Base-by-base conservation (phyloP, 2,329 filamentous ascomycete genomes). In the Teratosphaeria nubilosa region DNA sequence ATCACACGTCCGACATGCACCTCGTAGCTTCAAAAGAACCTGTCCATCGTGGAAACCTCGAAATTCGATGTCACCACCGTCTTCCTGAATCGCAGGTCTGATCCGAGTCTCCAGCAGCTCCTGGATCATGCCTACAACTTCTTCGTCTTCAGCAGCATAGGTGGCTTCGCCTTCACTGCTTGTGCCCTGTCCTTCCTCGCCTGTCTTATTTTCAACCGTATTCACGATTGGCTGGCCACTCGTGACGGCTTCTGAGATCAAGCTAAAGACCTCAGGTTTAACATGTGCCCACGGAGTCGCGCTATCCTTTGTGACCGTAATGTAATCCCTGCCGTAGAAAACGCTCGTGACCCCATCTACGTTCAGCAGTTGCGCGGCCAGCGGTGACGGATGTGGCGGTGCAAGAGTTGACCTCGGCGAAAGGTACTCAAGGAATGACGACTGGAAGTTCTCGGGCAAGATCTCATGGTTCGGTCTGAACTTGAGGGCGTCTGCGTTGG, bases 51-150 rank as follows among this genome's bases (percentile, higher is more conserved):
- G 82, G 68, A 97, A 97, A 0, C 92, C 92, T 20, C 89, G 81
- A 72, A 92, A 95, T 73, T 99, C 94, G 69, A 99, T 97, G 72
- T 99, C 94, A 52, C 94, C 94, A 53, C 94, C 94, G 66, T 99
- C 94, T 72, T 97, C 94, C 73, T 97, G 94, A 62, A 99, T 99
- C 0, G 92, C 89, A 0, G 94, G 94, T 51, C 94, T 82, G 69
- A 99, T 96, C 62, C 94, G 82, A 27, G 94, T 99, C 75, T 99
- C 94, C 37, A 99, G 80, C 32, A 99, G 78, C 76, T 99, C 94
- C 77, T 97, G 96, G 76, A 99, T 97, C 94, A 97, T 97, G 59
- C 90, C 88, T 9, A 99, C 87, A 11, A 96, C 90, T 75, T 99
- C 94, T 64, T 86, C 87, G 72, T 99, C 94, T 62, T 95, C 86